These are phyloP conservation scores for Coniochaeta sp. DNA, from an alignment of 2,329 filamentous ascomycete species.

Conservation along the genomic window DNA sequence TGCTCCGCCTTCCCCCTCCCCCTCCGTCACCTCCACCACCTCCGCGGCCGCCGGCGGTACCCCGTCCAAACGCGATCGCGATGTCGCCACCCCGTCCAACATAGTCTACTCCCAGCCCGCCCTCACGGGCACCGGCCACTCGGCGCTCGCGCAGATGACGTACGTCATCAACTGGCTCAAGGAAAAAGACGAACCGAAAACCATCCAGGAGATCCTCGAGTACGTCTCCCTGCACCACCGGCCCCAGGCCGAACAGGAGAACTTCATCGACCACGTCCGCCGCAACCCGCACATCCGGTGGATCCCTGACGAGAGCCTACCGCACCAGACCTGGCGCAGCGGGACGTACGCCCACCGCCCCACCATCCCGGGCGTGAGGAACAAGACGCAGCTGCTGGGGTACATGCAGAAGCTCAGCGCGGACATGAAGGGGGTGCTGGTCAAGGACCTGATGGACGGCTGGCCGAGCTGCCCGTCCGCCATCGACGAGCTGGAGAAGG, in stretches of 20 bases:
- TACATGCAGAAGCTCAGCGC: constrained; percentile 74
- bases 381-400: constrained; percentile 67
- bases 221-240: constrained; percentile 68
- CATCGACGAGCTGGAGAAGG: constrained; percentile 69
- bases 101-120: constrained; percentile 74
- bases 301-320: constrained; percentile 49
- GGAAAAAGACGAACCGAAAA: constrained; percentile 62
- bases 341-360: constrained; percentile 81
- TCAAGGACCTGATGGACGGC: constrained; percentile 92
- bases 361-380: constrained; percentile 71
- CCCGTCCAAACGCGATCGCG: constrained; percentile 55
- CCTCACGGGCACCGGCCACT: constrained; percentile 67
- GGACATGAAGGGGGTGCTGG: constrained; percentile 73
- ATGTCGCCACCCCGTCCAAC: constrained; percentile 34
- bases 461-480: constrained; percentile 80
- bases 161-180: constrained; percentile 82
- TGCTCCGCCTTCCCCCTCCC: constrained; percentile 57
- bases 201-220: constrained; percentile 68
- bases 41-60: constrained; percentile 50
- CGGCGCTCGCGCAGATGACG: constrained; percentile 80
- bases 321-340: constrained; percentile 57
- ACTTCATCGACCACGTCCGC: constrained; percentile 62
- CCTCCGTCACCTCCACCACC: constrained; percentile 44
- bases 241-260: constrained; percentile 53
- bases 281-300: constrained; percentile 54